phyloP scores from a whole-genome alignment of 78 protist genomes.

The Capsaspora owczarzaki region DNA sequence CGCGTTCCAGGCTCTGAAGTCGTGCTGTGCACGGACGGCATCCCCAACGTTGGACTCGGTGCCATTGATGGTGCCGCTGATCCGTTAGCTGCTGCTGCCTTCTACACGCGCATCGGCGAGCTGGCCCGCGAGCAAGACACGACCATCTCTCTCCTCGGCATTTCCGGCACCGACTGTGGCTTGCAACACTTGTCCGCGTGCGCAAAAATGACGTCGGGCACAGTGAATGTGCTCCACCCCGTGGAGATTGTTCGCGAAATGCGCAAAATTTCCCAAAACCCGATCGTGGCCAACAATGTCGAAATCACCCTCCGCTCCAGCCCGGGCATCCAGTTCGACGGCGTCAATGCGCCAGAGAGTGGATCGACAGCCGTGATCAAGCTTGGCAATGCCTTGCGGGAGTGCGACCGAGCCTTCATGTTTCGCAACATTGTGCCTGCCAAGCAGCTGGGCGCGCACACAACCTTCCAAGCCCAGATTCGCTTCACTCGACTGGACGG shows the following conservation, averaged over 20 bases:
- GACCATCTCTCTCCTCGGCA: conserved; percentile 36
- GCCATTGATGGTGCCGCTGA: not conserved
- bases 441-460: too few species aligned
- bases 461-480: too few species aligned
- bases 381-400: too few species aligned
- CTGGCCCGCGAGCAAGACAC: conserved; percentile 38
- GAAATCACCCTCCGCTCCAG: not conserved
- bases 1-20: conserved; percentile 30
- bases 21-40: conserved; percentile 68
- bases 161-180: not conserved
- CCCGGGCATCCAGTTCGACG: not conserved
- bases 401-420: too few species aligned
- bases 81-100: conserved; percentile 3
- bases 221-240: conserved; percentile 51
- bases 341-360: too few species aligned
- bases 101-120: conserved; percentile 40
- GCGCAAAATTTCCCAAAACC: not conserved
- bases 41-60: conserved; percentile 27
- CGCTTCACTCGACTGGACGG: too few species aligned
- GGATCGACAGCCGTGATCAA: too few species aligned
- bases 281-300: not conserved
- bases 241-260: conserved; percentile 21
- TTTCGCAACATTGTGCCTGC: too few species aligned
- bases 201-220: conserved; percentile 37
- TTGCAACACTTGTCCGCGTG: conserved; percentile 31